Conservation (phyloP, 1,284 basidiomycete species). For the Vanrija sp. region DNA sequence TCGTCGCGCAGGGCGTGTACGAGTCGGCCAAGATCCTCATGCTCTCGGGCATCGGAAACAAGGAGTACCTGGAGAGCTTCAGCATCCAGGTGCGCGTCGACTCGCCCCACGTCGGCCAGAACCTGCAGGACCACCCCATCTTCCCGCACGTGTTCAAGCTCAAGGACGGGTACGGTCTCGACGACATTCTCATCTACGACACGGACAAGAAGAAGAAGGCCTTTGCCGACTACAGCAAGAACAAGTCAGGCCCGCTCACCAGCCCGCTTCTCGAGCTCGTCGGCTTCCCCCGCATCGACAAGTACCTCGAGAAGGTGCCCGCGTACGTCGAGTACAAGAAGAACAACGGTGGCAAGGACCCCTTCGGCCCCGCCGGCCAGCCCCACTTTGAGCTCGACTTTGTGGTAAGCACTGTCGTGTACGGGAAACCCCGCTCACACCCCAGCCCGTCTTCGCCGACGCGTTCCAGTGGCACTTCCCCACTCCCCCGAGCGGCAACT, state of each 20-base stretch:
- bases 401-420: neutral
- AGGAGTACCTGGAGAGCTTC: conserved; percentile 6
- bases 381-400: conserved; percentile 18
- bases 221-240: conserved; percentile 6
- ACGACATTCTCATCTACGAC: conserved; percentile 8
- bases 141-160: conserved; percentile 17
- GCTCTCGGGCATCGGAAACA: conserved; percentile 12
- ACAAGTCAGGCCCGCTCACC: conserved; percentile 1
- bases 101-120: conserved; percentile 64
- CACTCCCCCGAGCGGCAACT: conserved; percentile 6
- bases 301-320: conserved; percentile 3
- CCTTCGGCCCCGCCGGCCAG: conserved; percentile 14
- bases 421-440: neutral
- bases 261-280: conserved; percentile 13
- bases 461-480: conserved; percentile 16
- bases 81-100: conserved; percentile 18
- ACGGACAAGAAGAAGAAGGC: conserved; percentile 1
- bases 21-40: conserved; percentile 12
- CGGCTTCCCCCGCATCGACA: conserved; percentile 14
- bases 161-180: conserved; percentile 16
- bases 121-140: conserved; percentile 62
- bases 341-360: conserved; percentile 11
- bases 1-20: conserved; percentile 12
- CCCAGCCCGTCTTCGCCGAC: conserved; percentile 3
- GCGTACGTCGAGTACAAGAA: conserved; percentile 13